Evolutionary conservation across 1,139 yeast genomes (phyloP), one percentile per base, ranked within the genome.

Genomic region (Geotrichum cucujoidarum): DNA sequence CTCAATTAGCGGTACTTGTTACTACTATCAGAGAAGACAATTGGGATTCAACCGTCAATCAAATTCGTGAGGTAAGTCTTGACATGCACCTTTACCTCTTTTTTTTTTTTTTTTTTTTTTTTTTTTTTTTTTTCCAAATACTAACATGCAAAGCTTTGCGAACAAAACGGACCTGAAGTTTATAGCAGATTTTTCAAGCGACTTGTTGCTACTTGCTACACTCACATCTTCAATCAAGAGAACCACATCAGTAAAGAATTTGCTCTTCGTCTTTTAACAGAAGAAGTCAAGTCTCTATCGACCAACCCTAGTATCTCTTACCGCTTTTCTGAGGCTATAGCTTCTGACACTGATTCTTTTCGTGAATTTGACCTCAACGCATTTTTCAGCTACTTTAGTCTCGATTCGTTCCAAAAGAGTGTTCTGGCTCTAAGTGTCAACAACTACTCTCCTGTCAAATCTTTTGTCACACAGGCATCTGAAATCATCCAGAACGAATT

Each of bases 1-100:
- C 79, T 40, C 86, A 81, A 62, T 62, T 82, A 45, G 71, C 77
- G 18, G 70, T 81, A 43, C 65, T 80, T 49, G 65, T 76, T 41
- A 67, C 76, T 27, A 72, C 77, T 24, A 65, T 75, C 52, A 62
- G 70, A 27, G 63, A 65, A 17, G 65, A 67, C 25, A 76, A 73
- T 60, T 69, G 74, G 61, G 68, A 66, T 25, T 55, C 69, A n/a
- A 68, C 74, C 35, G 61, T 64, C 46, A 61, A 63, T 40, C 79
- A 80, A 60, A 76, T 81, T 57, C 69, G 72, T 51, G 69, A 68
- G 55, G 62, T 59, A 50, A 24, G 27, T 24, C 10, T 24, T 6
- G 27, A 24, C 27, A 10, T 24, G 27, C 42, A 18, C 40, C 14
- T 11, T 31, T 31, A 39, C 21, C n/a, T 24, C 13, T 29, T 16